Evolutionary conservation across 345 rosid species (phyloP), one percentile per base, ranked within the genome.

Genomic region (Aegle marmelos): DNA sequence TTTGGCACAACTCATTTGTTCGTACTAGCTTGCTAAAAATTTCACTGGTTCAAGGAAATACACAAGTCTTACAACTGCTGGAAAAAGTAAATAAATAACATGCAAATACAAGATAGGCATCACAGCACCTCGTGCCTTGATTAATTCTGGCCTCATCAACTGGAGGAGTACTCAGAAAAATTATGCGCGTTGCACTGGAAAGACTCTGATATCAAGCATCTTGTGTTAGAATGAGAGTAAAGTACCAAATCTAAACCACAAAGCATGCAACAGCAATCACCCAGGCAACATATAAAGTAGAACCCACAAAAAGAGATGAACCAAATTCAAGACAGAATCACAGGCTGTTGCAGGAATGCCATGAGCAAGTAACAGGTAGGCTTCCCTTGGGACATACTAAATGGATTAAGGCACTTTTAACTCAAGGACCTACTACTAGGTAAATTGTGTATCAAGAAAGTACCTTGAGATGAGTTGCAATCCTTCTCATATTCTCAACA

Each of bases 161-260:
- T 6, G 99, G 99, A 79, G 98, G 97, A 64, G 90, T 84, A 61
- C 87, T 93, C 72, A 94, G 92, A 79, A 94, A 85, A 80, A 97
- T 81, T 66, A 94, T 73, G 56, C 92, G 94, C 0, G 82, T 90
- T 7, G 88, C 72, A 61, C 84, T 88, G 14, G 98, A 92, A 80
- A 96, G 97, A 82, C 92, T 86, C 99, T 96, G 87, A 59, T 78
- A 58, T 65, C 78, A 30, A 78, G 80, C 30, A 69, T 3, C 22
- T 19, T 3, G 28, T 10, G 59, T 82, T 39, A 80, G 80, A 82
- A 70, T 21, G 59, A 73, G 30, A 13, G 58, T 37, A 7, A 72
- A 30, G 59, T 36, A 45, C 17, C 50, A 45, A 45, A 45, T 45
- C 50, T 13, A 41, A 68, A 14, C 25, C 3, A 6, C 48, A 66